Evolutionary conservation across 257 asterid genomes (phyloP).

Genomic region (Fraxinus cuspidata): DNA sequence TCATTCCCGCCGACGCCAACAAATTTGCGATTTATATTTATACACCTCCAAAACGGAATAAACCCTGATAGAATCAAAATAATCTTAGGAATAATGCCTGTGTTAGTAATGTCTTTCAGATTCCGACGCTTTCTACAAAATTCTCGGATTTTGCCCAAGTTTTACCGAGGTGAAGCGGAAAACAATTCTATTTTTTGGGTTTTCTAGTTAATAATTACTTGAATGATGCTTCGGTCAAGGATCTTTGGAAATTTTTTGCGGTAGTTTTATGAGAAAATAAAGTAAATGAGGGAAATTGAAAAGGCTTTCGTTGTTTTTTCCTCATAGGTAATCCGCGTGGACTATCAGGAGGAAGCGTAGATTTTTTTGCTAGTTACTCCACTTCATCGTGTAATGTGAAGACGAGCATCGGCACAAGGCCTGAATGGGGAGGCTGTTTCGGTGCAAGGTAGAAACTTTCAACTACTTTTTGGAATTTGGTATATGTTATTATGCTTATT

Average conservation of each 20-base stretch:
- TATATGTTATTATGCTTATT: not conserved
- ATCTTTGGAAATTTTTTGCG: not conserved
- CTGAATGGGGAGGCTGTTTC: constrained; percentile 29
- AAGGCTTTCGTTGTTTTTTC: not conserved
- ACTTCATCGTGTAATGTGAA: constrained; percentile 26
- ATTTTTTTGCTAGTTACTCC: constrained; percentile 28
- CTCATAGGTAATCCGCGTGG: constrained; percentile 29
- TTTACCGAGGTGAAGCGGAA: constrained; percentile 55
- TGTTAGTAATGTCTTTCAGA: constrained; percentile 45
- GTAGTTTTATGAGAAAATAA: not conserved
- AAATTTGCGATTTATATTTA: not conserved
- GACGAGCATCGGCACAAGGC: constrained; percentile 21
- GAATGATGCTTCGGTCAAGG: not conserved
- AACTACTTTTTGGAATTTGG: not conserved
- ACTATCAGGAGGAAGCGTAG: constrained; percentile 28
- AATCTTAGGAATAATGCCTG: not conserved
- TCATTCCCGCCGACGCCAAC: not conserved
- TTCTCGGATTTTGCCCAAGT: constrained; percentile 34
- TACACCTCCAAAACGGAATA: not conserved
- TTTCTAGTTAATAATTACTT: not conserved
- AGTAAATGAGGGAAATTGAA: not conserved
- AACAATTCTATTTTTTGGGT: not conserved
- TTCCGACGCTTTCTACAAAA: constrained; percentile 43
- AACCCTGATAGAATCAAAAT: not conserved
- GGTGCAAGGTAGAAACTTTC: constrained; percentile 45